These are phyloP conservation scores for Schizosaccharomyces lindneri DNA, from an alignment of 805 yeast genomes.

Conservation along the genomic window DNA sequence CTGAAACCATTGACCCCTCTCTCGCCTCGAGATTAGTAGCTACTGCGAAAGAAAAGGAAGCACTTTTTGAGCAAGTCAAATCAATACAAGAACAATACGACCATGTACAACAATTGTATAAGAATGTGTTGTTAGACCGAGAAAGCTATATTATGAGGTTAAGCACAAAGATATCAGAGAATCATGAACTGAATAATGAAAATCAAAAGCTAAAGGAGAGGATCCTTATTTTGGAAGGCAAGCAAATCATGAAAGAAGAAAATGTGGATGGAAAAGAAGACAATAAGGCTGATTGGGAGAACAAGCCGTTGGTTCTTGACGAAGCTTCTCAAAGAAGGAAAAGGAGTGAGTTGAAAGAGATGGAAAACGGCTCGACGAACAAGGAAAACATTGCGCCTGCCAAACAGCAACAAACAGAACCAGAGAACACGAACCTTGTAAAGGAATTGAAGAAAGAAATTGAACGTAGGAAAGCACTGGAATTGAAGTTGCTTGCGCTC, in stretches of 20 bases:
- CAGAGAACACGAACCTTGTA: neutral
- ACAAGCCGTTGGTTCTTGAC: too few relatives aligned
- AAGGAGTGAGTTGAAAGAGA: neutral
- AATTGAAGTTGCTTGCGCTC: neutral
- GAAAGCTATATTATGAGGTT: neutral
- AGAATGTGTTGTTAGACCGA: neutral
- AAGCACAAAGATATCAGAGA: neutral
- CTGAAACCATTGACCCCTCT: neutral
- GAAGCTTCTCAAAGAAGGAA: too few relatives aligned
- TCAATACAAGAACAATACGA: neutral
- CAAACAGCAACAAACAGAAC: neutral
- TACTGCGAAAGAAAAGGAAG: neutral
- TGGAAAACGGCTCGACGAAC: neutral
- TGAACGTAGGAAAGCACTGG: neutral
- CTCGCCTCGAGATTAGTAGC: neutral
- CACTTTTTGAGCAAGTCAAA: neutral
- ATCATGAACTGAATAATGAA: neutral
- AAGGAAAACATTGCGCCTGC: neutral
- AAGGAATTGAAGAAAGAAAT: neutral
- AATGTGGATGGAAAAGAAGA: too few relatives aligned
- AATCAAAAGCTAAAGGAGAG: neutral
- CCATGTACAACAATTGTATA: neutral
- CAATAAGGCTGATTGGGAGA: too few relatives aligned
- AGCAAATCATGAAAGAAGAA: too few relatives aligned
- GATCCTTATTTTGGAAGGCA: neutral